phyloP scores from a whole-genome alignment of 129 eudicot genomes.

The Pseudognaphalium luteoalbum region DNA sequence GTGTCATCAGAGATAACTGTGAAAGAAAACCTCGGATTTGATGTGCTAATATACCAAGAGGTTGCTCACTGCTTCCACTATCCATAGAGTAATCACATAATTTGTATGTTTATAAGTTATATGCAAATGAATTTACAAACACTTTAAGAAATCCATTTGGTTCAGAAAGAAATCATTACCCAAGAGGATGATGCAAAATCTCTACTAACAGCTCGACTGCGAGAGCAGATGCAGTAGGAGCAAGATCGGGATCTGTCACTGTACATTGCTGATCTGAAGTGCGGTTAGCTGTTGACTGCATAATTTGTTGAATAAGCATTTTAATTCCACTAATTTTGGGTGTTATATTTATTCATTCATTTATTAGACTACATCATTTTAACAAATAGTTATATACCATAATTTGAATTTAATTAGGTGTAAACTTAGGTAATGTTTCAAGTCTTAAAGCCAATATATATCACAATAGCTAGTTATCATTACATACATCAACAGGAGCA shows the following conservation, averaged over 20 bases:
- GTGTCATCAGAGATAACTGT: slow-evolving; percentile 93
- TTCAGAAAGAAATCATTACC: slow-evolving; percentile 41
- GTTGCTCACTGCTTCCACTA: slow-evolving; percentile 55
- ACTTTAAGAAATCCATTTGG: neutral
- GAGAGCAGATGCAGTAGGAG: slow-evolving; percentile 93
- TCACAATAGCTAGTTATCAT: neutral
- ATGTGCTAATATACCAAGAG: slow-evolving; percentile 96
- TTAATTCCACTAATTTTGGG: neutral
- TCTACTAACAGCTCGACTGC: slow-evolving; percentile 93
- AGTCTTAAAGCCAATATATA: neutral
- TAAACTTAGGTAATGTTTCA: neutral
- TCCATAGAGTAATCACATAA: slow-evolving; percentile 29
- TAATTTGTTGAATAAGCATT: slow-evolving; percentile 4
- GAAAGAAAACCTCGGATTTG: slow-evolving; percentile 82
- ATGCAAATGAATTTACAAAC: slow-evolving; percentile 6
- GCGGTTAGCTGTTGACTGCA: slow-evolving; percentile 90
- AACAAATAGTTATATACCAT: neutral
- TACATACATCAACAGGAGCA: slow-evolving; percentile 86
- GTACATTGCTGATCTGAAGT: slow-evolving; percentile 99
- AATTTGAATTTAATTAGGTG: neutral
- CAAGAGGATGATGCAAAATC: slow-evolving; percentile 84
- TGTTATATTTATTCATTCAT: neutral
- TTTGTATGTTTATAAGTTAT: neutral
- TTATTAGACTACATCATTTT: neutral
- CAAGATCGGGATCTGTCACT: slow-evolving; percentile 94